Evolutionary conservation across 148 eudicot species (phyloP).

Genomic region (Limonium bicolor): DNA sequence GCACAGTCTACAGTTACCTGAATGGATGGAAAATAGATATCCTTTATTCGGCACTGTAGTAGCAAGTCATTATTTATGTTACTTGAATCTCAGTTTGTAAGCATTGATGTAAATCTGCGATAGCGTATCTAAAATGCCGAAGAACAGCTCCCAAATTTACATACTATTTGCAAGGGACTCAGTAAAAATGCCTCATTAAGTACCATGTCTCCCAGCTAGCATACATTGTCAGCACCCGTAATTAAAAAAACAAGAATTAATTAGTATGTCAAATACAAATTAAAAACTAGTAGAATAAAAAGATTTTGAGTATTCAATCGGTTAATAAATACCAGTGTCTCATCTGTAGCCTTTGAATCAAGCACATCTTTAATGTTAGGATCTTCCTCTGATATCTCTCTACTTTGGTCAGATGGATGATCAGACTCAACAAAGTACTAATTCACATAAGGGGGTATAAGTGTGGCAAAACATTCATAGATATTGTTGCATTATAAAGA

Average conservation of each 20-base stretch:
- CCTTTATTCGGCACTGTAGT: too few relatives aligned
- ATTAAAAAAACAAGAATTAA: too few relatives aligned
- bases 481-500: constrained; percentile 56
- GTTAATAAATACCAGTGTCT: constrained; percentile 44
- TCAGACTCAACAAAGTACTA: constrained; percentile 47
- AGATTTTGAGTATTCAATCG: too few relatives aligned
- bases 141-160: constrained; percentile 64
- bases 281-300: too few relatives aligned
- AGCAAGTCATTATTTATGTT: too few relatives aligned
- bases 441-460: constrained; percentile 65
- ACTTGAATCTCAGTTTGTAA: constrained; percentile 88
- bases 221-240: constrained; percentile 83
- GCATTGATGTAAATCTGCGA: constrained; percentile 86
- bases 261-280: too few relatives aligned
- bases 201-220: constrained; percentile 96
- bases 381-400: constrained; percentile 35
- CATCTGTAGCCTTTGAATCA: constrained; percentile 68
- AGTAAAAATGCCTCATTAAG: constrained; percentile 34
- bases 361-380: constrained; percentile 65
- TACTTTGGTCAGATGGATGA: constrained; percentile 4
- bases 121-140: constrained; percentile 82
- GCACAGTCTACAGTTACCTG: too few relatives aligned
- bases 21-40: too few relatives aligned
- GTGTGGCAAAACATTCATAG: constrained; percentile 62
- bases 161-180: constrained; percentile 72